Base-by-base conservation (phyloP, 2,329 filamentous ascomycete genomes). In the Fusarium sulawesiense region DNA sequence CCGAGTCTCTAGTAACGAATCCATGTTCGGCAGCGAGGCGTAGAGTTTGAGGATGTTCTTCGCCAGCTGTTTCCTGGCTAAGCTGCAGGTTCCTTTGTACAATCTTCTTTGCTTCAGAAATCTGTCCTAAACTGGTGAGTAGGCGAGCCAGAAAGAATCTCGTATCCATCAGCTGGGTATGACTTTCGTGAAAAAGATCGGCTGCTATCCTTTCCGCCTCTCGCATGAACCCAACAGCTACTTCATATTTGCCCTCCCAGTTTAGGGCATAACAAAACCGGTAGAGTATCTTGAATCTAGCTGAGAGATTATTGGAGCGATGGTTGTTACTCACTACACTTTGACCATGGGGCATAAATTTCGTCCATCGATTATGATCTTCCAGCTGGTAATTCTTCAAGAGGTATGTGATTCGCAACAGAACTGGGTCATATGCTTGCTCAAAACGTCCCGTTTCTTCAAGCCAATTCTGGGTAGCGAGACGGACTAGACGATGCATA, bases 221-320 rank as follows among this genome's bases (percentile, higher is more conserved):
- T 34, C 5, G 4, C 2, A 18, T 18, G 1, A 3, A 18, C 2
- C 9, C 32, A 18, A 18, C 0, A 10, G 8, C 32, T 6, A 18
- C 32, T 10, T 10, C 16, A 10, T 0, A 0, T 2, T 34, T 34
- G 0, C 0, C 0, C 9, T 18, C 32, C 1, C 0, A 4, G 16
- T 1, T 0, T 6, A 34, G 32, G 16, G 3, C 5, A 18, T 0
- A 0, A 18, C 9, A 6, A 18, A 34, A 34, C 0, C 0, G 0
- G 2, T 0, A 1, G 11, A 34, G 16, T 6, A 18, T 10, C 0
- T 0, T 3, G 5, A 18, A 34, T 4, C 9, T 9, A 34, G 32
- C 16, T 18, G 1, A 1, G 8, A 6, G 32, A 18, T n/a, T n/a
- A n/a, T n/a, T n/a, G n/a, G n/a, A n/a, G n/a, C n/a, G n/a, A n/a